Evolutionary conservation across 345 rosid genomes (phyloP).

Genomic region (rapeseed (Brassica napus)): DNA sequence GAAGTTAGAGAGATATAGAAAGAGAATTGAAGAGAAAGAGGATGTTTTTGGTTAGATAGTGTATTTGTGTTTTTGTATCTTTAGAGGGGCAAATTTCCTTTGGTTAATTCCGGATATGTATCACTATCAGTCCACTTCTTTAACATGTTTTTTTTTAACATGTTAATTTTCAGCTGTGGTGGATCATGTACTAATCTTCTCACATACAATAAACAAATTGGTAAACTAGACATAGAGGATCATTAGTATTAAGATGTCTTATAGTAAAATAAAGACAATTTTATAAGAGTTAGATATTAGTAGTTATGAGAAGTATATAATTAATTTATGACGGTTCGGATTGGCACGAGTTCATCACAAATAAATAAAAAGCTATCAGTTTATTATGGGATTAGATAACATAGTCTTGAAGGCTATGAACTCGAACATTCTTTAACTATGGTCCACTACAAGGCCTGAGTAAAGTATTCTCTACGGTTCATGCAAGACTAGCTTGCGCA

Average conservation of each 20-base stretch:
- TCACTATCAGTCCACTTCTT: background rate
- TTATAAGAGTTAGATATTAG: too few species aligned
- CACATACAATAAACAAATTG: background rate
- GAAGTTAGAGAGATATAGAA: too few species aligned
- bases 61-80: too few species aligned
- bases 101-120: background rate
- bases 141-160: background rate
- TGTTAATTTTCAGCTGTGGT: background rate
- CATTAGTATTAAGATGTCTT: background rate
- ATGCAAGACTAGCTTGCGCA: background rate
- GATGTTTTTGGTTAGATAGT: too few species aligned
- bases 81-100: background rate
- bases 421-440: constrained; percentile 3
- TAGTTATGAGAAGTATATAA: background rate
- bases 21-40: too few species aligned
- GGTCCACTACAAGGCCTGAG: background rate
- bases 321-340: background rate
- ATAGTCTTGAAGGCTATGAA: constrained; percentile 6
- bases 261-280: too few species aligned
- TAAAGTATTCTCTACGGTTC: background rate
- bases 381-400: background rate
- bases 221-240: background rate
- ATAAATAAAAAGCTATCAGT: background rate
- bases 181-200: background rate
- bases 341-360: background rate